Evolutionary conservation across 1,284 basidiomycete species (phyloP).

Genomic region (Pseudozyma tsukubaensis): DNA sequence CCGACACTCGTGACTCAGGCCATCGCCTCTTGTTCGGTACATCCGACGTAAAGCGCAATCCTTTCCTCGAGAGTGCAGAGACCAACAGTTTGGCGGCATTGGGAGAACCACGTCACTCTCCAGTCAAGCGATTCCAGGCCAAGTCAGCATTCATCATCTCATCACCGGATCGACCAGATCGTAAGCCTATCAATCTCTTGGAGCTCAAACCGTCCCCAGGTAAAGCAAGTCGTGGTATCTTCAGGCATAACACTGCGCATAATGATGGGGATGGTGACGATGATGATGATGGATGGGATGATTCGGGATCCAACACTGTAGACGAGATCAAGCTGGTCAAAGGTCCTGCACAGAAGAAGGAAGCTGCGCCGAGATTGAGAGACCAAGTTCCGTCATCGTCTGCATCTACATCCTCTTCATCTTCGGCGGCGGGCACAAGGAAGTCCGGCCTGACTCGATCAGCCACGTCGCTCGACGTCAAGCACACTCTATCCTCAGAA

Average conservation of each 20-base stretch:
- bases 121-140: conserved; percentile 41
- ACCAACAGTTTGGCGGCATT: conserved; percentile 35
- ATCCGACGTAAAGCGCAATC: conserved; percentile 16
- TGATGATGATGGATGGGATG: conserved; percentile 17
- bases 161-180: conserved; percentile 42
- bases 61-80: conserved; percentile 20
- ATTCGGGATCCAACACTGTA: conserved; percentile 5
- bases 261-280: conserved; percentile 31
- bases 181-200: conserved; percentile 50
- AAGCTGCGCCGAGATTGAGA: background rate
- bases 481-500: conserved; percentile 38
- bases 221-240: conserved; percentile 52
- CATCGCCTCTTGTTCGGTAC: conserved; percentile 30
- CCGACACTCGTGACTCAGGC: conserved; percentile 11
- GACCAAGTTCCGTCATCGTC: conserved; percentile 7
- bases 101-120: conserved; percentile 44
- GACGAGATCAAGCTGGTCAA: conserved; percentile 41
- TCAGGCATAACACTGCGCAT: conserved; percentile 29
- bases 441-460: conserved; percentile 14
- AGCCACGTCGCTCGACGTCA: conserved; percentile 24
- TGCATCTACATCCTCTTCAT: conserved; percentile 4
- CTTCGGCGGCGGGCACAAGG: conserved; percentile 1
- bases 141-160: conserved; percentile 42
- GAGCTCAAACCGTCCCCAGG: conserved; percentile 51
- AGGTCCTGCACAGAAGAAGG: conserved; percentile 16